Evolutionary conservation across 441 rosid genomes (phyloP).

Genomic region (Biscutella laevigata): DNA sequence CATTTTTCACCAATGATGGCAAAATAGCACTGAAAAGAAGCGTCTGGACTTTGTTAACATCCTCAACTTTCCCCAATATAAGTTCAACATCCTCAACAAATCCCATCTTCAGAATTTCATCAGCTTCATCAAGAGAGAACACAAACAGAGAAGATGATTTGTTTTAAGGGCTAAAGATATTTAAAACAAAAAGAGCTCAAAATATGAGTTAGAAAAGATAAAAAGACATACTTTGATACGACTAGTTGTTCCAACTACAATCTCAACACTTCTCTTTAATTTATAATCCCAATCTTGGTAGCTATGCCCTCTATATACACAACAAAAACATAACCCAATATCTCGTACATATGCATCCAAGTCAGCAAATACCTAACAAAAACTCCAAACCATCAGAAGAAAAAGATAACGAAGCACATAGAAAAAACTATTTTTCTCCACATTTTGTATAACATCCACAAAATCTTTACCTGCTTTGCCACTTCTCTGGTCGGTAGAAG

Average conservation of each 20-base stretch:
- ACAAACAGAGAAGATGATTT: neutral
- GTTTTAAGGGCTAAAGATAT: neutral
- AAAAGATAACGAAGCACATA: too few species aligned
- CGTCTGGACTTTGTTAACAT: slow-evolving; percentile 80
- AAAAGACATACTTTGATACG: slow-evolving; percentile 58
- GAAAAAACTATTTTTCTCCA: neutral
- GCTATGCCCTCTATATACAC: slow-evolving; percentile 84
- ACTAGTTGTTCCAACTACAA: slow-evolving; percentile 90
- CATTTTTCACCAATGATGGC: slow-evolving; percentile 84
- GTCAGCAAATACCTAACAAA: slow-evolving; percentile 55
- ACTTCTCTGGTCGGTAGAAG: slow-evolving; percentile 91
- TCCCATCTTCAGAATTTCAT: slow-evolving; percentile 95
- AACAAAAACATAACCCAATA: slow-evolving; percentile 65
- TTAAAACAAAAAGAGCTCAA: neutral
- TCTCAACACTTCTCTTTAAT: slow-evolving; percentile 76
- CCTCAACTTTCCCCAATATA: slow-evolving; percentile 80
- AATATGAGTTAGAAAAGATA: neutral
- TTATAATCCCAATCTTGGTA: slow-evolving; percentile 48
- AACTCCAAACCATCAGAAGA: slow-evolving; percentile 4
- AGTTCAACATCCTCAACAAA: slow-evolving; percentile 94
- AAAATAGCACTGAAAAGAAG: slow-evolving; percentile 97
- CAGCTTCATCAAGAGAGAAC: slow-evolving; percentile 60
- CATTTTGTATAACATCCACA: neutral
- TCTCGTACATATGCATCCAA: slow-evolving; percentile 73
- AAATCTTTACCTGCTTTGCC: slow-evolving; percentile 65